phyloP scores from a whole-genome alignment of 1,139 yeast genomes.

The Magnusiomyces ingens region DNA sequence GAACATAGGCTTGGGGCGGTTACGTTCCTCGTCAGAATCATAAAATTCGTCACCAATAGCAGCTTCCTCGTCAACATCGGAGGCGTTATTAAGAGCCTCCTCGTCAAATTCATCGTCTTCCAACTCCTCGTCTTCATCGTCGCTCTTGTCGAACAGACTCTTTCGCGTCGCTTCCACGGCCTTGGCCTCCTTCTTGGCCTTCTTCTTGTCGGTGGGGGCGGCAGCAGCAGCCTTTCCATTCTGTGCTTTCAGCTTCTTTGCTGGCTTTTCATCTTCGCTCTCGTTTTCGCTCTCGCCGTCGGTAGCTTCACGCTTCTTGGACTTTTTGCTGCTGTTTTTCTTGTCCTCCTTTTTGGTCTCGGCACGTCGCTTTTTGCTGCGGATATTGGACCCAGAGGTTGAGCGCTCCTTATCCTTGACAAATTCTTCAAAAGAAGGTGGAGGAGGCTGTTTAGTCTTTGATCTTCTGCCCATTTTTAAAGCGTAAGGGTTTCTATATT shows the following conservation, averaged over 20 bases:
- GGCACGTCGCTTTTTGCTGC: conserved; percentile 27
- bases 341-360: conserved; percentile 24
- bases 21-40: conserved; percentile 47
- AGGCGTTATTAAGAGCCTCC: conserved; percentile 34
- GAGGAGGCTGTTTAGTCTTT: conserved; percentile 83
- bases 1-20: conserved; percentile 64
- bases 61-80: conserved; percentile 27
- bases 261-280: conserved; percentile 27
- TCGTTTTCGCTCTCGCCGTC: conserved; percentile 20
- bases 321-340: conserved; percentile 28
- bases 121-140: conserved; percentile 26
- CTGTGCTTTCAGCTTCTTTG: conserved; percentile 21
- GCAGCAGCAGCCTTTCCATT: conserved; percentile 12
- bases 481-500: neutral
- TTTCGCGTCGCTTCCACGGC: conserved; percentile 68
- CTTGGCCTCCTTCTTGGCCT: conserved; percentile 41
- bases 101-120: conserved; percentile 29
- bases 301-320: conserved; percentile 19
- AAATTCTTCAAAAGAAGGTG: conserved; percentile 81
- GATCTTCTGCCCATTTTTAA: conserved; percentile 80
- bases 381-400: conserved; percentile 20
- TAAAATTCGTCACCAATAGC: conserved; percentile 46
- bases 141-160: conserved; percentile 73
- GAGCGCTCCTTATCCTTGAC: conserved; percentile 48
- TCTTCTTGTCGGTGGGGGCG: conserved; percentile 35